phyloP scores from a whole-genome alignment of 768 basidiomycete genomes.

The Tubosaeta sp. region DNA sequence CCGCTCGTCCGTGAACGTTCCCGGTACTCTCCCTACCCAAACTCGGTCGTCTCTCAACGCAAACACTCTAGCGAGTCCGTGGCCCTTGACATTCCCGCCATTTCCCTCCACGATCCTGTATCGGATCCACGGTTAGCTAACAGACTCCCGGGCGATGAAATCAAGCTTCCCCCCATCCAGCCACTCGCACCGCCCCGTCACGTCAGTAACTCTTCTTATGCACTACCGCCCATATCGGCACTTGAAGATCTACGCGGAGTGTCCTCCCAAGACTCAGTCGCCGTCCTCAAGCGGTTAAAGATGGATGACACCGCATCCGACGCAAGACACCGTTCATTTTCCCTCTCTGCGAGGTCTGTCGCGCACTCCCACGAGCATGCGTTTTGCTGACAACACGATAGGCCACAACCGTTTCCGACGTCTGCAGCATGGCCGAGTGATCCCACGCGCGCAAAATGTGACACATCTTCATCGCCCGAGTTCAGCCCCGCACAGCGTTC shows the following conservation, averaged over 20 bases:
- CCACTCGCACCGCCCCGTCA: slow-evolving; percentile 28
- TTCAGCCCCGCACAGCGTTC: slow-evolving; percentile 23
- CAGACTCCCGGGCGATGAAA: slow-evolving; percentile 32
- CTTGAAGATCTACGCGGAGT: slow-evolving; percentile 60
- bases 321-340: slow-evolving; percentile 41
- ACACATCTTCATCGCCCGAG: slow-evolving; percentile 12
- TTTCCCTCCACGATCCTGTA: slow-evolving; percentile 30
- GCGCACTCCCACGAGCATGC: neutral
- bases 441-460: slow-evolving; percentile 15
- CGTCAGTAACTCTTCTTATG: slow-evolving; percentile 40
- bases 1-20: slow-evolving; percentile 25
- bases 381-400: slow-evolving; percentile 7
- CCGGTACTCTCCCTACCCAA: slow-evolving; percentile 47
- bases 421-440: slow-evolving; percentile 26
- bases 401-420: slow-evolving; percentile 17
- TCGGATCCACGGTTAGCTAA: slow-evolving; percentile 22
- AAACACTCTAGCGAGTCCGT: slow-evolving; percentile 27
- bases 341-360: slow-evolving; percentile 35
- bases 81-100: slow-evolving; percentile 34
- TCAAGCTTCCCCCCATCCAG: slow-evolving; percentile 41
- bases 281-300: slow-evolving; percentile 61
- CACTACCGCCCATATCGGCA: slow-evolving; percentile 65
- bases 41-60: slow-evolving; percentile 20
- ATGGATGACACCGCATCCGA: slow-evolving; percentile 42
- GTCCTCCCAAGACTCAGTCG: slow-evolving; percentile 51